These are phyloP conservation scores for Arthromyces matolae DNA, from an alignment of 768 basidiomycete species.

Conservation along the genomic window DNA sequence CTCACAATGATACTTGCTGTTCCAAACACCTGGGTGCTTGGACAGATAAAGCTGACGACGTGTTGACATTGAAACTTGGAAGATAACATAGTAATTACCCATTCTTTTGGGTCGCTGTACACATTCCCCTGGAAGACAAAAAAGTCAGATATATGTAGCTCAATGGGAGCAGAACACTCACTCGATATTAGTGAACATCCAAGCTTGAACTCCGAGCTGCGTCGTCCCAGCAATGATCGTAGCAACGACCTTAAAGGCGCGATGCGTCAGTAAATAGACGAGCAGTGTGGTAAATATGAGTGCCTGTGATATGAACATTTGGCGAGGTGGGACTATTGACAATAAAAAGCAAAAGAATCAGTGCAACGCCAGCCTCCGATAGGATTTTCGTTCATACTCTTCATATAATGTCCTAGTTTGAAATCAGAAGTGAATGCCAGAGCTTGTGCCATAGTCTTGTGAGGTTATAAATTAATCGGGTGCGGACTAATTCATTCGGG, in stretches of 20 bases:
- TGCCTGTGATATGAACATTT: constrained; percentile 41
- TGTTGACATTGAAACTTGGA: background rate
- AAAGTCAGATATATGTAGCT: background rate
- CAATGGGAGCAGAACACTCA: constrained; percentile 14
- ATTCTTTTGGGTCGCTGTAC: constrained; percentile 40
- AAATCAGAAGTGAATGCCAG: constrained; percentile 69
- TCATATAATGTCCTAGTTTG: constrained; percentile 78
- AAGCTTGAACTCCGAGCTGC: constrained; percentile 59
- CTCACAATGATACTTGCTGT: constrained; percentile 59
- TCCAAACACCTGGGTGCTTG: constrained; percentile 48
- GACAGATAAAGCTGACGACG: constrained; percentile 44
- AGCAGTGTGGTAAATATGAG: no score
- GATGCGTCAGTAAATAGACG: no score
- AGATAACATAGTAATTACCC: constrained; percentile 21
- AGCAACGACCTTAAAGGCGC: constrained; percentile 42
- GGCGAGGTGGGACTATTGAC: constrained; percentile 53
- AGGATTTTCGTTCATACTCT: constrained; percentile 18
- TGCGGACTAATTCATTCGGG: no score
- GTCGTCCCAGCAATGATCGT: constrained; percentile 58
- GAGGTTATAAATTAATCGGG: background rate
- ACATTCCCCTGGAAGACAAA: constrained; percentile 44
- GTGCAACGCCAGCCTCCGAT: background rate
- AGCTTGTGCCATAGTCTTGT: constrained; percentile 55
- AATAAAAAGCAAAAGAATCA: background rate
- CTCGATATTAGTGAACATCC: constrained; percentile 60